Evolutionary conservation across 108 stramenopile genomes (phyloP).

Genomic region (Discostella pseudostelligera): DNA sequence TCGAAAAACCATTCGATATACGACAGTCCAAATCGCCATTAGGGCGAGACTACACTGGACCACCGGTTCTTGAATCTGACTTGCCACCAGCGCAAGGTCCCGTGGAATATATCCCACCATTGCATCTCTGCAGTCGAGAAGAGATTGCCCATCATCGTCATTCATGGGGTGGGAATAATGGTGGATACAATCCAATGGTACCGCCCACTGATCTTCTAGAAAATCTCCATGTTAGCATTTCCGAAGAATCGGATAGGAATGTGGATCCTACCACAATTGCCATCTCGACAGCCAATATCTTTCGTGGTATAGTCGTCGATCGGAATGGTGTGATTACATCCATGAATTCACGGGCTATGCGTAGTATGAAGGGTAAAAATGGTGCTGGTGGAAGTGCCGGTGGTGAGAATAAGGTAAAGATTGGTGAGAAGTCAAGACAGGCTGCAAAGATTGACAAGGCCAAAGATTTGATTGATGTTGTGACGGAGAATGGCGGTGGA

Average conservation of each 20-base stretch:
- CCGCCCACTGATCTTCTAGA: slow-evolving; percentile 20
- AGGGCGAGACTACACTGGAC: slow-evolving; percentile 36
- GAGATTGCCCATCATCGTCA: slow-evolving; percentile 22
- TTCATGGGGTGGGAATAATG: slow-evolving; percentile 16
- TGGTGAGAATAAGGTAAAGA: slow-evolving; percentile 53
- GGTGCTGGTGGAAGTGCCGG: neutral
- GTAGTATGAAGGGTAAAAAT: slow-evolving; percentile 51
- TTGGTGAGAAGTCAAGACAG: slow-evolving; percentile 80
- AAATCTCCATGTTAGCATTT: slow-evolving; percentile 28
- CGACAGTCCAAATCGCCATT: slow-evolving; percentile 12
- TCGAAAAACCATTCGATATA: slow-evolving; percentile 54
- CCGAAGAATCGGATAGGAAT: slow-evolving; percentile 9
- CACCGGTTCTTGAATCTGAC: slow-evolving; percentile 33
- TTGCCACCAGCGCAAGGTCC: slow-evolving; percentile 34
- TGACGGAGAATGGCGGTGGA: slow-evolving; percentile 60
- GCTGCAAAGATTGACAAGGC: slow-evolving; percentile 88
- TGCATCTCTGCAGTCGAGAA: slow-evolving; percentile 23
- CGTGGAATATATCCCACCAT: slow-evolving; percentile 36
- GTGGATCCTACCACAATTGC: slow-evolving; percentile 50
- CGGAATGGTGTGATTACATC: slow-evolving; percentile 67
- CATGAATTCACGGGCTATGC: slow-evolving; percentile 75
- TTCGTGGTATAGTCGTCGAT: slow-evolving; percentile 78
- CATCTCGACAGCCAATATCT: slow-evolving; percentile 78
- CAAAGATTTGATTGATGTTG: slow-evolving; percentile 83
- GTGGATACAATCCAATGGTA: too few species aligned